phyloP scores from a whole-genome alignment of 106 monocot genomes.

The Apostasia shenzhenica region DNA sequence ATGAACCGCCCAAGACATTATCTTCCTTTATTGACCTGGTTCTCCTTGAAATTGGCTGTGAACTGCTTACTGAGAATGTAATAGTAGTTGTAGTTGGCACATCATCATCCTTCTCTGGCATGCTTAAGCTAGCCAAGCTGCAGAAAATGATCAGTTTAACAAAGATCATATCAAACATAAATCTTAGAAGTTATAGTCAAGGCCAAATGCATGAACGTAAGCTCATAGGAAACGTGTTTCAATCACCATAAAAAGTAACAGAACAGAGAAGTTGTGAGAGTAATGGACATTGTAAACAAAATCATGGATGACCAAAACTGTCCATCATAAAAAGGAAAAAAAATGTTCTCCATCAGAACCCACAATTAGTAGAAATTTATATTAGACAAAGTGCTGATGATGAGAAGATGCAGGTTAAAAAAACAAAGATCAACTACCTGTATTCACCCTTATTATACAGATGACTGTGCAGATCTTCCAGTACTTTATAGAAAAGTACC shows the following conservation, averaged over 20 bases:
- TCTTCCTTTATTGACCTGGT: constrained; percentile 70
- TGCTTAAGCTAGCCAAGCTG: constrained; percentile 62
- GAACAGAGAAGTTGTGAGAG: neutral
- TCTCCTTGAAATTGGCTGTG: constrained; percentile 82
- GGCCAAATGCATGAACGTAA: neutral
- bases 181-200: neutral
- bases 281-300: neutral
- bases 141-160: constrained; percentile 18
- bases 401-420: neutral
- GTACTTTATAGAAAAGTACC: constrained; percentile 77
- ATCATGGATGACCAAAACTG: neutral
- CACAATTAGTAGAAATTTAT: too few species aligned
- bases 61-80: constrained; percentile 40
- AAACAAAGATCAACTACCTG: constrained; percentile 38
- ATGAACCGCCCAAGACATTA: constrained; percentile 29
- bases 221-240: neutral
- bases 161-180: neutral
- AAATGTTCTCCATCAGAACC: too few species aligned
- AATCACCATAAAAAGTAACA: neutral
- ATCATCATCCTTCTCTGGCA: constrained; percentile 55
- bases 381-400: too few species aligned
- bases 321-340: neutral
- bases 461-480: constrained; percentile 90
- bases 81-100: constrained; percentile 28
- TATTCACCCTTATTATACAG: constrained; percentile 90